Conservation (phyloP, 176 grass and related monocot species). For the Cymbopogon citratus region DNA sequence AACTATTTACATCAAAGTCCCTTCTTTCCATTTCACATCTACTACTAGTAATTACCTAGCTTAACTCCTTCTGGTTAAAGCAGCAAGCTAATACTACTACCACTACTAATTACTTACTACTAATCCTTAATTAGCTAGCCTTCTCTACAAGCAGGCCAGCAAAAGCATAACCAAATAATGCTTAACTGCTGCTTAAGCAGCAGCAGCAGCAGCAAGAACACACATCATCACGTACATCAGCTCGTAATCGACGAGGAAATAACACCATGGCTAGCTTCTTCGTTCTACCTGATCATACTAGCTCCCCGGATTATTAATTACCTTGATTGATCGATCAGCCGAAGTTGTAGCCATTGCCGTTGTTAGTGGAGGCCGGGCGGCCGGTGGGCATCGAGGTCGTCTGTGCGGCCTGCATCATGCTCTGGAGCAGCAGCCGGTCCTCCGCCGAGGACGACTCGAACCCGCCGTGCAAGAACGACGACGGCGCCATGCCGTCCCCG, state of each 20-base stretch:
- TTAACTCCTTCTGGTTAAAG: conserved; percentile 8
- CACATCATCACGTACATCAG: neutral
- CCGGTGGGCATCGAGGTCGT: conserved; percentile 54
- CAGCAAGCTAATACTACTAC: neutral
- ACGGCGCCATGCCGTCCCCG: conserved; percentile 2
- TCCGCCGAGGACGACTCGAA: conserved; percentile 44
- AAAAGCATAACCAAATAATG: neutral
- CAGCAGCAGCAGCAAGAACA: neutral
- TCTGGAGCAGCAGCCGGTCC: conserved; percentile 55
- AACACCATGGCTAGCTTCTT: too few species aligned
- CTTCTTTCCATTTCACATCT: conserved; percentile 8
- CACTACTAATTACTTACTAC: neutral
- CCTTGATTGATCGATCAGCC: conserved; percentile 25
- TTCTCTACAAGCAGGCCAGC: conserved; percentile 11
- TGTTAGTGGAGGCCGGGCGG: conserved; percentile 52
- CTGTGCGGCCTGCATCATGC: conserved; percentile 50
- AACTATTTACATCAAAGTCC: neutral
- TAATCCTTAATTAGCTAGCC: conserved; percentile 23
- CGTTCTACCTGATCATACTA: neutral
- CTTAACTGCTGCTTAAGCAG: neutral
- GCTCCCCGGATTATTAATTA: neutral
- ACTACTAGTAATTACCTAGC: neutral
- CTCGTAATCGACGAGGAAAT: neutral
- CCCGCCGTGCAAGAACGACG: conserved; percentile 34
- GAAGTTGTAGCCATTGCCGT: conserved; percentile 59